phyloP scores from a whole-genome alignment of 1,139 yeast genomes.

The Kodamaea sp. region DNA sequence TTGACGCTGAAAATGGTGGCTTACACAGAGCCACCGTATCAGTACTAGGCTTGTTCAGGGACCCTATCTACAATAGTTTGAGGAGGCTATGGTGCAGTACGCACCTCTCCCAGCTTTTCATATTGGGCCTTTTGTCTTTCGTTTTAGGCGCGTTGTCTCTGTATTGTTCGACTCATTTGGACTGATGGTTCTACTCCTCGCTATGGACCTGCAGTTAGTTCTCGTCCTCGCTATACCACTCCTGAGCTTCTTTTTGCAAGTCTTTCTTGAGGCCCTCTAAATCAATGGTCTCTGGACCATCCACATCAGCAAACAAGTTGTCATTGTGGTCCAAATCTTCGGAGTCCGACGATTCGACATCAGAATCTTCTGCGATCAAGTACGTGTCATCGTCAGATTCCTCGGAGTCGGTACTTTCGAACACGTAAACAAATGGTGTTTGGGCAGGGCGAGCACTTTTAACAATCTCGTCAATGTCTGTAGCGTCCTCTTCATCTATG shows the following conservation, averaged over 20 bases:
- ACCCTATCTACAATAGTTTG: too few relatives aligned
- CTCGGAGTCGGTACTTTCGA: conserved; percentile 19
- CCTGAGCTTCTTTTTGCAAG: conserved; percentile 12
- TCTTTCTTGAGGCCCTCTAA: conserved; percentile 12
- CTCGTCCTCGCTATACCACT: conserved; percentile 4
- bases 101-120: too few relatives aligned
- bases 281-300: conserved; percentile 12
- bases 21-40: too few relatives aligned
- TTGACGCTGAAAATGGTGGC: too few relatives aligned
- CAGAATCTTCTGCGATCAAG: conserved; percentile 17
- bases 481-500: conserved; percentile 17
- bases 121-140: too few relatives aligned
- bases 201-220: neutral
- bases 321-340: conserved; percentile 19
- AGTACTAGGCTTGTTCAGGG: too few relatives aligned
- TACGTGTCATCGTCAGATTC: conserved; percentile 32
- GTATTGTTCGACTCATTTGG: too few relatives aligned
- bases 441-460: conserved; percentile 4
- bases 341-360: conserved; percentile 11
- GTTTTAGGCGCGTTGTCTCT: too few relatives aligned
- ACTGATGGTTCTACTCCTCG: too few relatives aligned
- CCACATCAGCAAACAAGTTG: conserved; percentile 11
- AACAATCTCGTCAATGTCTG: conserved; percentile 15
- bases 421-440: conserved; percentile 9
- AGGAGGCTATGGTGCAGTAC: too few relatives aligned